phyloP scores from a whole-genome alignment of 2,329 filamentous ascomycete genomes.

The Septoria linicola region DNA sequence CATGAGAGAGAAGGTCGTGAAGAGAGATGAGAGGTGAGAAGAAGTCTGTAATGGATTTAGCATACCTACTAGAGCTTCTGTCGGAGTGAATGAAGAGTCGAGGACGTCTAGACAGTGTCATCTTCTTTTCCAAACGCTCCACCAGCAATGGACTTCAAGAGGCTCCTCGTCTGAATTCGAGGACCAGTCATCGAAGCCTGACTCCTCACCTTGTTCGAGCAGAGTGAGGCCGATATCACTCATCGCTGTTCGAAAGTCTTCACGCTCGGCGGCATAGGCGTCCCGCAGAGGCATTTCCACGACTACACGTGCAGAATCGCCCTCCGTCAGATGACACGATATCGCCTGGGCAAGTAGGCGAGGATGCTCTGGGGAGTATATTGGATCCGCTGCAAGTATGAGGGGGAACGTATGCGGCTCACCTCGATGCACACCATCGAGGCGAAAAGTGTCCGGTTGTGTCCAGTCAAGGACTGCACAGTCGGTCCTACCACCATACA shows the following conservation, averaged over 20 bases:
- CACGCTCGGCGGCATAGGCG: conserved; percentile 63
- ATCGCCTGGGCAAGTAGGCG: conserved; percentile 70
- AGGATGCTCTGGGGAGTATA: conserved; percentile 86
- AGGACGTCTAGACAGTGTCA: conserved; percentile 8
- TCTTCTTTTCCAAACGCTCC: conserved; percentile 58
- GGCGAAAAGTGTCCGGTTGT: conserved; percentile 49
- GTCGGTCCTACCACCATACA: conserved; percentile 56
- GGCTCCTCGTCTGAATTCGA: conserved; percentile 48
- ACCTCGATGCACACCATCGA: conserved; percentile 15
- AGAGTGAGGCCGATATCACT: conserved; percentile 51
- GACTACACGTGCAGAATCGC: conserved; percentile 62
- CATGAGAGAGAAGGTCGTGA: too few species aligned
- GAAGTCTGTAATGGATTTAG: neutral
- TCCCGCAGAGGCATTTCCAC: conserved; percentile 80
- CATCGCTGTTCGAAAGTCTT: conserved; percentile 64
- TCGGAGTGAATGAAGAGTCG: neutral
- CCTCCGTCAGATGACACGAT: conserved; percentile 61
- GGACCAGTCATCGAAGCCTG: conserved; percentile 73
- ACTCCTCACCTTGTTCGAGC: conserved; percentile 61
- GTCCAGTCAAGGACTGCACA: conserved; percentile 73
- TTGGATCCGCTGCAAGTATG: conserved; percentile 78
- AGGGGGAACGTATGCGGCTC: conserved; percentile 49
- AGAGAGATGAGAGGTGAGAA: neutral
- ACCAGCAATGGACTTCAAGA: conserved; percentile 64
- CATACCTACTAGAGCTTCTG: conserved; percentile 4